Conservation (phyloP, 192 early-diverging fungal species). For the Linnemannia zychae region DNA sequence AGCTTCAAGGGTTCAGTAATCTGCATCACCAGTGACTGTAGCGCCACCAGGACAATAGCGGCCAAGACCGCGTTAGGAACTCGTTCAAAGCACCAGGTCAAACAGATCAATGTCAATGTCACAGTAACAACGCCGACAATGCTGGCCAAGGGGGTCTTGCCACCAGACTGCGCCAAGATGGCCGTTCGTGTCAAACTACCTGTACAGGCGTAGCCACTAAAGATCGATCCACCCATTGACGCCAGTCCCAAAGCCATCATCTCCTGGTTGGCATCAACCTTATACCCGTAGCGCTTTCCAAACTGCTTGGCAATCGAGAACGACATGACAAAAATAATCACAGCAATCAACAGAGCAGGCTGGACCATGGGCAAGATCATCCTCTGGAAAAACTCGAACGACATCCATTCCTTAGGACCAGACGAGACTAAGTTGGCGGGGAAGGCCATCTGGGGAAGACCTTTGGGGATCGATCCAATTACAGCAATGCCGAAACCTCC, state of each 20-base stretch:
- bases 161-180: constrained; percentile 88
- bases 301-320: constrained; percentile 58
- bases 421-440: constrained; percentile 45
- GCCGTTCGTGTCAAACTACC: constrained; percentile 72
- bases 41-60: constrained; percentile 79
- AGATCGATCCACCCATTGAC: constrained; percentile 50
- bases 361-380: constrained; percentile 44
- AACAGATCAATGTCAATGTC: constrained; percentile 76
- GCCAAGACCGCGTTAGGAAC: constrained; percentile 84
- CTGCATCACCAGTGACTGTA: constrained; percentile 52
- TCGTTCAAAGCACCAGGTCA: constrained; percentile 87
- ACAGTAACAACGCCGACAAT: constrained; percentile 83
- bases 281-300: constrained; percentile 52
- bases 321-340: constrained; percentile 56
- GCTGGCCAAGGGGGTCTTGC: constrained; percentile 81
- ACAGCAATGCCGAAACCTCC: constrained; percentile 48
- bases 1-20: constrained; percentile 45
- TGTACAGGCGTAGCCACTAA: constrained; percentile 55
- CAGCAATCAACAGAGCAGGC: constrained; percentile 51
- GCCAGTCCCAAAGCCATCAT: constrained; percentile 56
- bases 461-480: constrained; percentile 54
- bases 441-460: constrained; percentile 39
- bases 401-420: constrained; percentile 44
- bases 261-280: constrained; percentile 56
- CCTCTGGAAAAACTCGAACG: constrained; percentile 22